phyloP scores from a whole-genome alignment of 257 asterid genomes.

The Scutellaria galericulata region DNA sequence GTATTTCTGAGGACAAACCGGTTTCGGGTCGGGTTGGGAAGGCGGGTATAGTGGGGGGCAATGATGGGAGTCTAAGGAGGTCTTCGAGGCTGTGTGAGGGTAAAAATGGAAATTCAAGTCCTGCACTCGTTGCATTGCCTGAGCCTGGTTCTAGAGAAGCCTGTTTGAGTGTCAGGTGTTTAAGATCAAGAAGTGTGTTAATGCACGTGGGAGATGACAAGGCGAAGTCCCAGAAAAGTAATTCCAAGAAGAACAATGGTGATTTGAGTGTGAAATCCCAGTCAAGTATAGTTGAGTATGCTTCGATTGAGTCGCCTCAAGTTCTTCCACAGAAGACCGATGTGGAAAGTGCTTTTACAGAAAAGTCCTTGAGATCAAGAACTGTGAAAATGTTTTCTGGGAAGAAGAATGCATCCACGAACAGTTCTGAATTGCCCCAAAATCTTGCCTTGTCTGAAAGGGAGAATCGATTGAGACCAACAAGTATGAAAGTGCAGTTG shows the following conservation, averaged over 20 bases:
- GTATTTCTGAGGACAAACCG: constrained; percentile 23
- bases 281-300: constrained; percentile 28
- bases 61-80: constrained; percentile 25
- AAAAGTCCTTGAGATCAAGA: no score
- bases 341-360: no score
- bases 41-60: constrained; percentile 30
- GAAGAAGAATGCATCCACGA: no score
- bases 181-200: constrained; percentile 43
- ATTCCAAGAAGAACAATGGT: constrained; percentile 10
- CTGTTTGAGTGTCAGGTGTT: constrained; percentile 39
- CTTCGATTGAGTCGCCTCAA: background rate
- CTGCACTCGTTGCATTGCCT: constrained; percentile 36
- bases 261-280: constrained; percentile 18
- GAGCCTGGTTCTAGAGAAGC: constrained; percentile 31
- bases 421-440: background rate
- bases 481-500: background rate
- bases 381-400: no score
- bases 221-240: constrained; percentile 16
- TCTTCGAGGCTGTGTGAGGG: constrained; percentile 39
- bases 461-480: constrained; percentile 30
- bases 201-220: constrained; percentile 39
- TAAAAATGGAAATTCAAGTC: constrained; percentile 30
- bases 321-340: no score
- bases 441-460: constrained; percentile 22
- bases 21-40: constrained; percentile 32